These are phyloP conservation scores for Xylaria digitata DNA, from an alignment of 2,329 filamentous ascomycete genomes.

Conservation along the genomic window DNA sequence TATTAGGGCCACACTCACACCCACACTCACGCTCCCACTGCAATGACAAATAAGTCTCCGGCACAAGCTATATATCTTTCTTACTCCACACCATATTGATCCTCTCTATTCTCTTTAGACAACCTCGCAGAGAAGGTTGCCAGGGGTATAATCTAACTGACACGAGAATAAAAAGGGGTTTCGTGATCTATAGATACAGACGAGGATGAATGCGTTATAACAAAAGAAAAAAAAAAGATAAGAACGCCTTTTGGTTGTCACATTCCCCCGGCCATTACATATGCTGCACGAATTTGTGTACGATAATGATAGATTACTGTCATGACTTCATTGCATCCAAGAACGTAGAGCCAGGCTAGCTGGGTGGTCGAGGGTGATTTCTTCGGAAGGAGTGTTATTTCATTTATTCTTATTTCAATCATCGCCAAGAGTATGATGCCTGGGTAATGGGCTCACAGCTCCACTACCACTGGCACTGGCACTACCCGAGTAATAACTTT, in stretches of 20 bases:
- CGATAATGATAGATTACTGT: conserved; percentile 30
- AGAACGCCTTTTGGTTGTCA: conserved; percentile 23
- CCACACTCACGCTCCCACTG: not conserved
- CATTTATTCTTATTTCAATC: conserved; percentile 29
- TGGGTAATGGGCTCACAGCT: conserved; percentile 53
- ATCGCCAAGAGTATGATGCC: conserved; percentile 40
- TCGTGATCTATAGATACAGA: conserved; percentile 17
- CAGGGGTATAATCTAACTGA: conserved; percentile 39
- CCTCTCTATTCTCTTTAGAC: conserved; percentile 26
- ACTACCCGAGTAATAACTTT: conserved; percentile 70
- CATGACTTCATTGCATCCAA: conserved; percentile 37
- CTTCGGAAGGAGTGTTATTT: conserved; percentile 4
- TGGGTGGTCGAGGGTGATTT: not conserved
- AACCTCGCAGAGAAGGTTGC: not conserved
- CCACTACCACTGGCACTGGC: conserved; percentile 56
- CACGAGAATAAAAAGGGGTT: conserved; percentile 9
- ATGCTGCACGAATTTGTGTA: conserved; percentile 31
- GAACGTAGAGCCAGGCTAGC: conserved; percentile 14
- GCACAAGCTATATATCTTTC: not conserved
- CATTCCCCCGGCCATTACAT: conserved; percentile 24
- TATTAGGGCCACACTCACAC: not conserved
- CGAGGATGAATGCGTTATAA: conserved; percentile 14
- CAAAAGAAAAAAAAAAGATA: conserved; percentile 16
- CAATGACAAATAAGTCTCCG: not conserved
- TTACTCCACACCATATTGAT: conserved; percentile 15